These are phyloP conservation scores for Talaromyces sp. DNA, from an alignment of 2,329 filamentous ascomycete genomes.

Conservation along the genomic window DNA sequence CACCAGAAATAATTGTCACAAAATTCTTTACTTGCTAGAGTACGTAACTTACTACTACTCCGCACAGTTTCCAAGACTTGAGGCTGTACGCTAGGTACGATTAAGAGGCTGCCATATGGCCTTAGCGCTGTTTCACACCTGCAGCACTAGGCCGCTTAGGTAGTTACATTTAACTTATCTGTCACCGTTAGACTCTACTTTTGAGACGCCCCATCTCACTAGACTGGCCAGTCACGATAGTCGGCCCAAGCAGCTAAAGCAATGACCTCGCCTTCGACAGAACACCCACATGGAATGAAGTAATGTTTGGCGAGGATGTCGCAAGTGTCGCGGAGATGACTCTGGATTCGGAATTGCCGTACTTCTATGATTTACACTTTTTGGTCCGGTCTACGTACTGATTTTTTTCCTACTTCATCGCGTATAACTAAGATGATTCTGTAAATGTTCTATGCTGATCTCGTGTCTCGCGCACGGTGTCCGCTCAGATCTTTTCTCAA, in stretches of 20 bases:
- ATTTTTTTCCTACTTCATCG: background rate
- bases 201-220: background rate
- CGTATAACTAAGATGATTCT: background rate
- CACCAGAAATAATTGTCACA: background rate
- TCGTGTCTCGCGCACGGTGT: background rate
- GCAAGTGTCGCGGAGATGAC: background rate
- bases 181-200: background rate
- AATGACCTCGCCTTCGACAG: background rate
- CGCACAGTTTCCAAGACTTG: background rate
- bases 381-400: background rate
- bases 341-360: background rate
- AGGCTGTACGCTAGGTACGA: background rate
- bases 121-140: slow-evolving; percentile 8
- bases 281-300: slow-evolving; percentile 3
- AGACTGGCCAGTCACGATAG: background rate
- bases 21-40: background rate
- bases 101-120: slow-evolving; percentile 1
- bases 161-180: slow-evolving; percentile 2
- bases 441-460: background rate
- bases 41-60: background rate
- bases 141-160: background rate
- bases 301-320: slow-evolving; percentile 1
- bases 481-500: background rate
- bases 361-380: background rate
- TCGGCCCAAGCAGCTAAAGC: background rate